A percentile compares a stretch with the other conserved stretches of the same genome.
Conservation (phyloP, 139 green algal species). For the Chlorella sorokiniana region DNA sequence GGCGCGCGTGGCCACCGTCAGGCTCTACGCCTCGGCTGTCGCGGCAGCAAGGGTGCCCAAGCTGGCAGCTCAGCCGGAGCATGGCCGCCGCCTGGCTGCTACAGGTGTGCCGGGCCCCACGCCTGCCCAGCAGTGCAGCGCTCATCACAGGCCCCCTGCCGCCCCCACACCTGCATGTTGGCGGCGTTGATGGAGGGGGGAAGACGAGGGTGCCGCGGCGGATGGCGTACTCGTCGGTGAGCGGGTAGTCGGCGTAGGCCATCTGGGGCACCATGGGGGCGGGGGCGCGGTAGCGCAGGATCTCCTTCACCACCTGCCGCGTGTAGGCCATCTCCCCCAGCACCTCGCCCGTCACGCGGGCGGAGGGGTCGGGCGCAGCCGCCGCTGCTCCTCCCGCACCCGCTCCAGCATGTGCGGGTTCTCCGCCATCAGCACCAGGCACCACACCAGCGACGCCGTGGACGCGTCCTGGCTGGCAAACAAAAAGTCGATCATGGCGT, state of each 20-base stretch:
- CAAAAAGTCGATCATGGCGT: slow-evolving; percentile 88
- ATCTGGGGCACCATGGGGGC: slow-evolving; percentile 87
- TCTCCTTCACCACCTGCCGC: slow-evolving; percentile 80
- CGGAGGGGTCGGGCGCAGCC: slow-evolving; percentile 60
- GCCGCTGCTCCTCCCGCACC: slow-evolving; percentile 69
- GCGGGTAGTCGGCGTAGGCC: slow-evolving; percentile 70
- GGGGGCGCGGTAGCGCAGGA: slow-evolving; percentile 77
- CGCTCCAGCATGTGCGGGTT: slow-evolving; percentile 75
- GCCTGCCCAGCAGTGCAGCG: not conserved
- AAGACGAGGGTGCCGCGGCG: slow-evolving; percentile 82
- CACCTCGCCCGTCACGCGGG: slow-evolving; percentile 66
- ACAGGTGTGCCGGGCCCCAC: not conserved
- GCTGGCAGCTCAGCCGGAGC: too few relatives aligned
- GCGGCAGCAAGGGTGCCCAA: too few relatives aligned
- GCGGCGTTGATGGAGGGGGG: slow-evolving; percentile 65
- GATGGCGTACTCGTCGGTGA: slow-evolving; percentile 72
- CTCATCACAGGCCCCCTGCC: not conserved
- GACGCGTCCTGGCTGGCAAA: slow-evolving; percentile 89
- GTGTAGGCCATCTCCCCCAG: slow-evolving; percentile 83
- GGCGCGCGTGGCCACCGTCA: not conserved
- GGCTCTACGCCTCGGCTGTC: not conserved
- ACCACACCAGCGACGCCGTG: slow-evolving; percentile 82
- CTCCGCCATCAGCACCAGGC: slow-evolving; percentile 81
- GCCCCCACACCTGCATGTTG: slow-evolving; percentile 53
- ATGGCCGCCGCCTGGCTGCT: too few relatives aligned